A percentile compares a stretch with the other conserved stretches of the same genome.
Evolutionary conservation across 1,284 basidiomycete species (phyloP).

Genomic region (Cystobasidiaceae sp.): DNA sequence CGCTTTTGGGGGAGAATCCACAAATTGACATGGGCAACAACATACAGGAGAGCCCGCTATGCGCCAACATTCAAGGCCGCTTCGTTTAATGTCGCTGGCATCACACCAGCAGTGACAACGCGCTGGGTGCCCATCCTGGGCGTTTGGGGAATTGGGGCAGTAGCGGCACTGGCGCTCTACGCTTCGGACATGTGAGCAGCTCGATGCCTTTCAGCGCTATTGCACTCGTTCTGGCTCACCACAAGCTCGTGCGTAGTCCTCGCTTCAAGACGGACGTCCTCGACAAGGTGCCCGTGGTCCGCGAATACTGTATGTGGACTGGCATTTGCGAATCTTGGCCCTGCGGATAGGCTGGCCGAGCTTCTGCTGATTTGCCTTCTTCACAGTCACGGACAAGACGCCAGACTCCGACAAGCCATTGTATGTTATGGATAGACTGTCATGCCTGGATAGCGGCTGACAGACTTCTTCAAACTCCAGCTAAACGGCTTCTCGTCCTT

Average conservation of each 20-base stretch:
- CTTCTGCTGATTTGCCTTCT: background rate
- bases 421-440: background rate
- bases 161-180: conserved; percentile 5
- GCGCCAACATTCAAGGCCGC: conserved; percentile 15
- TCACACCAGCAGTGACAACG: conserved; percentile 16
- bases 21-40: no score
- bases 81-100: background rate
- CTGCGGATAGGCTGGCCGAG: background rate
- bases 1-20: no score
- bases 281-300: conserved; percentile 26
- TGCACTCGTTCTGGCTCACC: background rate
- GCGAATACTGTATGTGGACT: conserved; percentile 15
- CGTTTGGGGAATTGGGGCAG: conserved; percentile 25
- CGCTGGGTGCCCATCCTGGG: conserved; percentile 25
- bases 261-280: conserved; percentile 30
- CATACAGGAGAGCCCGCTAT: conserved; percentile 21
- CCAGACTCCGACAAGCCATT: conserved; percentile 29
- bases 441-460: background rate
- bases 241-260: background rate
- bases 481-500: no score
- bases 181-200: conserved; percentile 28
- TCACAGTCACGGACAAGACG: conserved; percentile 21
- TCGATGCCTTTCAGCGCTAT: background rate
- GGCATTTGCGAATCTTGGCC: background rate
- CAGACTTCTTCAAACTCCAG: no score